Evolutionary conservation across 2,329 filamentous ascomycete genomes (phyloP).

Genomic region (Nannizziopsis arthrosporioides): DNA sequence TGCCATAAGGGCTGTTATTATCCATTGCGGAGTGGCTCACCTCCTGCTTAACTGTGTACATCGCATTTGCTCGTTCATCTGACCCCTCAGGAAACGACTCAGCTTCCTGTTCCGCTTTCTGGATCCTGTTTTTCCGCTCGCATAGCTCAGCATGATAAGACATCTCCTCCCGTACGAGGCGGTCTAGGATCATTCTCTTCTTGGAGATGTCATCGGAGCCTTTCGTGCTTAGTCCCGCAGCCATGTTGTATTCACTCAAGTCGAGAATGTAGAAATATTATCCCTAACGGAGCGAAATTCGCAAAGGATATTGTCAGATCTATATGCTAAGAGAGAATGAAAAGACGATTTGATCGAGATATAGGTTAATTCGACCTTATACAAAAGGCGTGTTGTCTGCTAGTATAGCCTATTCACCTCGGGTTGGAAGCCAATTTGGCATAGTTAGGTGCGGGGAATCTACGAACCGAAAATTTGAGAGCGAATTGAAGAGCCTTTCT

Average conservation of each 20-base stretch:
- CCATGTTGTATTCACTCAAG: constrained; percentile 44
- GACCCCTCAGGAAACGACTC: constrained; percentile 42
- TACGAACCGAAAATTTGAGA: no score
- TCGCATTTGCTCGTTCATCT: constrained; percentile 61
- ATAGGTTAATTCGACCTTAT: no score
- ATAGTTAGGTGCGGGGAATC: no score
- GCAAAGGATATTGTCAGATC: neutral
- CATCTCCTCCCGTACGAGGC: constrained; percentile 80
- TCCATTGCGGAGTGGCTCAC: constrained; percentile 39
- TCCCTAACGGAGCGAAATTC: neutral
- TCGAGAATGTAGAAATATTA: neutral
- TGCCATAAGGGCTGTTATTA: neutral
- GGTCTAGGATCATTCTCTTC: constrained; percentile 64
- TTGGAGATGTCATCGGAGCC: constrained; percentile 51
- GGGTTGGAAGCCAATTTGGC: no score
- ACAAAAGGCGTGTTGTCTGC: no score
- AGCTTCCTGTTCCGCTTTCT: constrained; percentile 48
- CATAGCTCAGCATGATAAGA: constrained; percentile 80
- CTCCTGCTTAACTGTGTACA: constrained; percentile 75
- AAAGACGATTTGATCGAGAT: no score
- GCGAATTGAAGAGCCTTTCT: no score
- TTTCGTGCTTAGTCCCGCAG: constrained; percentile 47
- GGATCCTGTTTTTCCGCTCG: constrained; percentile 60
- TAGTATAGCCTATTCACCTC: no score
- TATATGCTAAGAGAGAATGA: no score